These are phyloP conservation scores for Sugiyamaella floridensis DNA, from an alignment of 805 yeast genomes.

Conservation along the genomic window DNA sequence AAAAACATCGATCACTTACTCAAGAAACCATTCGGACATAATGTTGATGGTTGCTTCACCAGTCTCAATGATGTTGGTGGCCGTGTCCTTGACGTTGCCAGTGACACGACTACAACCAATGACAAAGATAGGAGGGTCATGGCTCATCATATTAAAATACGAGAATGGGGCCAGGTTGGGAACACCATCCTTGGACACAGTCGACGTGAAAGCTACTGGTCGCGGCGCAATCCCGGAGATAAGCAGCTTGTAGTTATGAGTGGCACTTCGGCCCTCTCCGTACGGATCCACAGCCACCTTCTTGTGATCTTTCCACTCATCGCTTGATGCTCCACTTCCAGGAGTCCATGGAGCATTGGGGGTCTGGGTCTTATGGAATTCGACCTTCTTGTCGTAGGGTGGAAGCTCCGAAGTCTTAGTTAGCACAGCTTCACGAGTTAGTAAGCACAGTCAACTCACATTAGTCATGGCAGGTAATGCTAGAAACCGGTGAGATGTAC, in stretches of 20 bases:
- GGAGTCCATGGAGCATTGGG: constrained; percentile 37
- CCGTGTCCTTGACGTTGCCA: constrained; percentile 43
- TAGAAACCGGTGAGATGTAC: not conserved
- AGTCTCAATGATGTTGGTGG: constrained; percentile 42
- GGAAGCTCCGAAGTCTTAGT: not conserved
- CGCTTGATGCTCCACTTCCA: constrained; percentile 42
- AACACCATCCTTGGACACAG: constrained; percentile 38
- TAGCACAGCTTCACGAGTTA: not conserved
- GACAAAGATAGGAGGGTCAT: constrained; percentile 54
- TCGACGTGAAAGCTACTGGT: constrained; percentile 53
- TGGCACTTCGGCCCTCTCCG: constrained; percentile 34
- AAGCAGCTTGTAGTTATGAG: constrained; percentile 44
- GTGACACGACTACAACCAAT: constrained; percentile 41
- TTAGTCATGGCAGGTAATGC: not conserved
- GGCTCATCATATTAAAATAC: constrained; percentile 41
- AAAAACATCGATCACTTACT: too few relatives aligned
- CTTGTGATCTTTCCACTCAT: constrained; percentile 39
- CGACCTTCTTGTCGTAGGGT: constrained; percentile 24
- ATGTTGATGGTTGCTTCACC: constrained; percentile 50
- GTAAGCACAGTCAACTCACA: not conserved
- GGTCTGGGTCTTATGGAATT: constrained; percentile 25
- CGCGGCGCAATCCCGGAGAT: constrained; percentile 52
- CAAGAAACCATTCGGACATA: constrained; percentile 56
- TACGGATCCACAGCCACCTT: constrained; percentile 47
- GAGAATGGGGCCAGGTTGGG: constrained; percentile 57